Base-by-base conservation (phyloP, 1,284 basidiomycete species). In the Ustilago bromivora region DNA sequence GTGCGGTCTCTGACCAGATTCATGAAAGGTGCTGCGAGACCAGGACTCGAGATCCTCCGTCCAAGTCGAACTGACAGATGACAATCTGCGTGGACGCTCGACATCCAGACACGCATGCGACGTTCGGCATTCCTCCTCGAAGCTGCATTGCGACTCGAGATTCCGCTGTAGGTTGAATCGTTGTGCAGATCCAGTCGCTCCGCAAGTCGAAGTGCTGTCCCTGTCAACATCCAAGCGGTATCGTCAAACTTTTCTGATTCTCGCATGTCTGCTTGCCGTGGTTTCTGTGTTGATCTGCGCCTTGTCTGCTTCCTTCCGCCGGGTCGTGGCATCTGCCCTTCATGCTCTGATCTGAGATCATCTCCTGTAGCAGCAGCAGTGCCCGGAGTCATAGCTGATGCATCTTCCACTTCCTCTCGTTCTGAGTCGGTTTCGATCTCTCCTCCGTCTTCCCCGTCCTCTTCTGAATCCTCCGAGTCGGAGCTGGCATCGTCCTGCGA, bases 141-240 rank as follows among this genome's bases (percentile, higher is more conserved):
- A 17, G 65, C 71, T 5, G 41, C 65, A 35, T 74, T 71, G 47
- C 62, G 57, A 32, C 75, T 80, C 57, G 71, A 72, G 61, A 78
- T 72, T 4, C 75, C 75, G 35, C 69, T 68, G 46, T 78, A 78
- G 1, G 78, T 71, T 8, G 78, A 63, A 49, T 66, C 72, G 32
- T 76, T 80, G 59, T 80, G 79, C 66, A 80, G 46, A 43, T 80
- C 76, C 23, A 80, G 69, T 12, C 71, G 66, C 47, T 80, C 79
- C 10, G 79, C 79, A 34, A 80, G 58, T 11, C 79, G 69, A 6
- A 78, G 68, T 35, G 79, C 79, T 10, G 72, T 78, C 3, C 76
- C 76, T 0, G 74, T 77, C 64, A 80, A 53, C 72, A 78, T 75
- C 79, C 79, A 80, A 8, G 76, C 76, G 10, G 76, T 78, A 23